phyloP scores from a whole-genome alignment of 2,329 filamentous ascomycete species.

The Thelonectria blattea region DNA sequence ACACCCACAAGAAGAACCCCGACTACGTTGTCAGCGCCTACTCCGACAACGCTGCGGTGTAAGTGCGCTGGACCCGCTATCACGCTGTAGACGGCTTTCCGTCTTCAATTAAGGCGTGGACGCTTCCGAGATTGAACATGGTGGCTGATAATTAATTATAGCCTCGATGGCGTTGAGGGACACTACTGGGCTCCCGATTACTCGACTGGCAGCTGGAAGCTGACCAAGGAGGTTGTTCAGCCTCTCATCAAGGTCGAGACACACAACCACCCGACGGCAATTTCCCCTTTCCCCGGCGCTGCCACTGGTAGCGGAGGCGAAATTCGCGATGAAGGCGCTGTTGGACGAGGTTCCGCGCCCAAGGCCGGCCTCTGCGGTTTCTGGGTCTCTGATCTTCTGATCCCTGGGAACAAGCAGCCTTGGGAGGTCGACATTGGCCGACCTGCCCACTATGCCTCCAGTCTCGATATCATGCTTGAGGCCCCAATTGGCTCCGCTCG shows the following conservation, averaged over 20 bases:
- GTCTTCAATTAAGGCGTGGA: no score
- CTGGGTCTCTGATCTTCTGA: slow-evolving; percentile 92
- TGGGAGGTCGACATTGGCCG: slow-evolving; percentile 94
- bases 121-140: neutral
- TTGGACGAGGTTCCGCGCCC: slow-evolving; percentile 88
- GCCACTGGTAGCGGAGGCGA: slow-evolving; percentile 96
- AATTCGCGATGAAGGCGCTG: slow-evolving; percentile 93
- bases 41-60: slow-evolving; percentile 95
- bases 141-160: slow-evolving; percentile 18
- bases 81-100: no score
- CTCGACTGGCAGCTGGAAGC: slow-evolving; percentile 83
- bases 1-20: slow-evolving; percentile 85
- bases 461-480: slow-evolving; percentile 96
- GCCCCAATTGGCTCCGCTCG: slow-evolving; percentile 93
- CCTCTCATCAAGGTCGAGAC: slow-evolving; percentile 95
- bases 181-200: slow-evolving; percentile 85
- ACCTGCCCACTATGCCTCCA: slow-evolving; percentile 90
- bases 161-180: slow-evolving; percentile 48
- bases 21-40: slow-evolving; percentile 92
- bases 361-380: slow-evolving; percentile 93
- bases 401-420: slow-evolving; percentile 80
- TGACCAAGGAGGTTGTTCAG: slow-evolving; percentile 85
- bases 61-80: slow-evolving; percentile 17
- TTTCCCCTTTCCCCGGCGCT: slow-evolving; percentile 90
- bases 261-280: slow-evolving; percentile 96